Conservation (phyloP, 352 stramenopile genomes). For the Phytophthora lateralis region DNA sequence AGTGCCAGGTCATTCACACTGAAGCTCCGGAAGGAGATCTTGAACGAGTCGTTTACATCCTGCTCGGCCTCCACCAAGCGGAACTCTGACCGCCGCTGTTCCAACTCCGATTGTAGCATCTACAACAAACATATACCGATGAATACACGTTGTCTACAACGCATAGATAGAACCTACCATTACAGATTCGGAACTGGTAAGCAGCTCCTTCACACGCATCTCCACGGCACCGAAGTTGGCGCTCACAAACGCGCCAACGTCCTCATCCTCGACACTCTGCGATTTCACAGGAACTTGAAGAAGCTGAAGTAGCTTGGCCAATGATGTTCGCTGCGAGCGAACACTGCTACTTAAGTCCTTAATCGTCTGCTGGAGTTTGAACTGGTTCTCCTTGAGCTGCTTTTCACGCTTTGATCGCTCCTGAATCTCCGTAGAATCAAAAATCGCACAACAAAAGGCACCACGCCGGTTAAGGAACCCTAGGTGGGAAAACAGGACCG, state of each 20-base stretch:
- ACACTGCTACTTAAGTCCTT: constrained; percentile 59
- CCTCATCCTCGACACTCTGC: constrained; percentile 33
- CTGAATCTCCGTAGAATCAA: constrained; percentile 72
- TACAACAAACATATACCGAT: constrained; percentile 14
- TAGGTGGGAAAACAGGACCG: neutral
- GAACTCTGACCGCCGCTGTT: constrained; percentile 64
- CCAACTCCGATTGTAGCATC: constrained; percentile 61
- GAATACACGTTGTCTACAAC: neutral
- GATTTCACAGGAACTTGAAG: constrained; percentile 46
- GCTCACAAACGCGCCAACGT: constrained; percentile 49
- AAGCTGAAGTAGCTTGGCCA: constrained; percentile 61
- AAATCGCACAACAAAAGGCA: constrained; percentile 35
- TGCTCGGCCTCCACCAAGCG: constrained; percentile 67
- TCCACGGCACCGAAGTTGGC: constrained; percentile 58
- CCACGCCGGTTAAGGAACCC: constrained; percentile 61
- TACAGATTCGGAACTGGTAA: constrained; percentile 63
- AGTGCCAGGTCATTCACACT: constrained; percentile 82
- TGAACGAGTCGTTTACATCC: constrained; percentile 67
- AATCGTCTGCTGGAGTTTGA: constrained; percentile 71
- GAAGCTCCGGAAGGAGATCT: constrained; percentile 89
- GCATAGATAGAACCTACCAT: constrained; percentile 34
- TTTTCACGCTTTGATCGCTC: constrained; percentile 68
- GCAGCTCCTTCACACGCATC: constrained; percentile 59
- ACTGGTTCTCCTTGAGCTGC: constrained; percentile 65
- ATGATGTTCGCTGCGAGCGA: constrained; percentile 55